A percentile compares a stretch with the other conserved stretches of the same genome.
Evolutionary conservation across 768 basidiomycete species (phyloP).

Genomic region (Cyclocybe aegerita): DNA sequence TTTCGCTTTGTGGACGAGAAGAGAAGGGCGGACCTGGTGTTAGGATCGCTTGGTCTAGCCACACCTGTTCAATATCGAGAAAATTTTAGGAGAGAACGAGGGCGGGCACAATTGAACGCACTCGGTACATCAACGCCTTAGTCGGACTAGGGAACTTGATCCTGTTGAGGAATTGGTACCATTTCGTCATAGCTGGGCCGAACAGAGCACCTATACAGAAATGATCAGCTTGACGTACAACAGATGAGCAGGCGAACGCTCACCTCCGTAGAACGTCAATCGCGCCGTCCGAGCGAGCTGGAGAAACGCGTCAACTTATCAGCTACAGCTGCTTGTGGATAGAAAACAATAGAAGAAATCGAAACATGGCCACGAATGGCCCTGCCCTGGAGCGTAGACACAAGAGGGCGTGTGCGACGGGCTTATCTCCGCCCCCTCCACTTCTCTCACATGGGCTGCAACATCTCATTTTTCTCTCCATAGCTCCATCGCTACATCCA

Average conservation of each 20-base stretch:
- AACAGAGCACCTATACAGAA: slow-evolving; percentile 59
- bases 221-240: not conserved
- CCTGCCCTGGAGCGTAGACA: not conserved
- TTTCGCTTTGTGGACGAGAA: not conserved
- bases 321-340: not conserved
- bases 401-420: not conserved
- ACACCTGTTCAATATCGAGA: slow-evolving; percentile 49
- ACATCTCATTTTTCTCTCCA: no score
- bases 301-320: not conserved
- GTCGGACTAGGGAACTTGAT: slow-evolving; percentile 66
- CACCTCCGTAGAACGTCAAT: slow-evolving; percentile 74
- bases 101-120: slow-evolving; percentile 27
- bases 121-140: slow-evolving; percentile 59
- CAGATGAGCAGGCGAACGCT: slow-evolving; percentile 4
- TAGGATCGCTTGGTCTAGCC: slow-evolving; percentile 76
- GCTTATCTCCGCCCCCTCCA: no score
- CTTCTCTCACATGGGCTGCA: no score
- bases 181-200: slow-evolving; percentile 79
- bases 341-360: not conserved
- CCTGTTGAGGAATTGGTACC: slow-evolving; percentile 74
- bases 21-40: slow-evolving; percentile 56
- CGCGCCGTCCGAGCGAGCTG: slow-evolving; percentile 63
- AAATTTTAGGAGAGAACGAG: not conserved
- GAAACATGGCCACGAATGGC: not conserved
- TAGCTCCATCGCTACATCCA: no score